Evolutionary conservation across 2,329 filamentous ascomycete genomes (phyloP).

Genomic region (Herpomyces periplanetae): DNA sequence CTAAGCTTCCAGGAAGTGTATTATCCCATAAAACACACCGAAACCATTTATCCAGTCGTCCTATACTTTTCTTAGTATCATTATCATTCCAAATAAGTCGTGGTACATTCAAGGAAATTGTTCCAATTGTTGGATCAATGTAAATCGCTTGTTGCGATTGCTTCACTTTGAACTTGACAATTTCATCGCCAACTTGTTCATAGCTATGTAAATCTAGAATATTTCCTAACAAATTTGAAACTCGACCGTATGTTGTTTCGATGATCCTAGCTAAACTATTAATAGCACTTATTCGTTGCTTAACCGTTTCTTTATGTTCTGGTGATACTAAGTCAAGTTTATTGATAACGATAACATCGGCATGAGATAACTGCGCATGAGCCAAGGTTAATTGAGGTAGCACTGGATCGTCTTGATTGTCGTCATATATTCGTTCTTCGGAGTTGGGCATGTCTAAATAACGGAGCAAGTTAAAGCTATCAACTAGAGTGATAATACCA

Average conservation of each 20-base stretch:
- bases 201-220: slow-evolving; percentile 74
- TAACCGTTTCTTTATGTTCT: slow-evolving; percentile 25
- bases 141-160: background rate
- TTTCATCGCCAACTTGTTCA: slow-evolving; percentile 25
- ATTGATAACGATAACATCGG: slow-evolving; percentile 76
- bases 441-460: slow-evolving; percentile 26
- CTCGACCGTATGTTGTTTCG: slow-evolving; percentile 34
- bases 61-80: too few relatives aligned
- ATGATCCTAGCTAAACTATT: slow-evolving; percentile 60
- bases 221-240: slow-evolving; percentile 47
- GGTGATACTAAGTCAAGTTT: slow-evolving; percentile 47
- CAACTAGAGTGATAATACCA: slow-evolving; percentile 76
- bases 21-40: slow-evolving; percentile 49
- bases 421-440: slow-evolving; percentile 2
- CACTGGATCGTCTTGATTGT: too few relatives aligned
- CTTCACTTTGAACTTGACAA: slow-evolving; percentile 25
- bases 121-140: slow-evolving; percentile 31
- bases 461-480: slow-evolving; percentile 60
- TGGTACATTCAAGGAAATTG: slow-evolving; percentile 27
- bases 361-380: slow-evolving; percentile 82
- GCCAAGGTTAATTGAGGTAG: slow-evolving; percentile 51
- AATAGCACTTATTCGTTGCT: slow-evolving; percentile 33
- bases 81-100: slow-evolving; percentile 17
- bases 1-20: slow-evolving; percentile 11
- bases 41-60: slow-evolving; percentile 49